Conservation (phyloP, 1,284 basidiomycete genomes). For the Exobasidium cylindrosporum region DNA sequence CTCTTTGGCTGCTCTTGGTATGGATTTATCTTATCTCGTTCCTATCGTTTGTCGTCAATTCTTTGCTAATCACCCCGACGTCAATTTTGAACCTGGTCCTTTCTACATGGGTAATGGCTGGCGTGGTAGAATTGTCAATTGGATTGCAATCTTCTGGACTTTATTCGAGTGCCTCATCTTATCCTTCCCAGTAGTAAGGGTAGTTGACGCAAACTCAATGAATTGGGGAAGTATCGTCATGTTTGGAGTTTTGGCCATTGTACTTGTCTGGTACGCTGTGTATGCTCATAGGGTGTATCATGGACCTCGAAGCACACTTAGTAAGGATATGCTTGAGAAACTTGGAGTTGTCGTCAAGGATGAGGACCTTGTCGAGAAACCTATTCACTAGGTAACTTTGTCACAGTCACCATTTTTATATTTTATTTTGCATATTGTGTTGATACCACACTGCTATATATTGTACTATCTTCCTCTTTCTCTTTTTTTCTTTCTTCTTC, state of each 20-base stretch:
- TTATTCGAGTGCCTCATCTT: constrained; percentile 53
- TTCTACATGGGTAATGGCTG: constrained; percentile 76
- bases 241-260: constrained; percentile 55
- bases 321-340: constrained; percentile 36
- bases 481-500: background rate
- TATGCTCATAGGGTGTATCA: constrained; percentile 58
- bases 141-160: constrained; percentile 64
- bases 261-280: constrained; percentile 57
- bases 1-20: constrained; percentile 67
- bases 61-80: constrained; percentile 74
- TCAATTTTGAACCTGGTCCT: constrained; percentile 78
- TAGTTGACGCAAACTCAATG: constrained; percentile 32
- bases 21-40: constrained; percentile 65
- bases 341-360: constrained; percentile 39
- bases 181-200: constrained; percentile 35
- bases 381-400: no score
- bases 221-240: constrained; percentile 55
- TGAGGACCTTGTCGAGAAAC: constrained; percentile 20
- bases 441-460: no score
- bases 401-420: no score
- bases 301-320: constrained; percentile 54
- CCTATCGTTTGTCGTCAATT: constrained; percentile 63
- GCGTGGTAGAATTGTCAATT: constrained; percentile 67
- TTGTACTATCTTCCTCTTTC: no score
- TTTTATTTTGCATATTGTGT: no score